phyloP scores from a whole-genome alignment of 768 basidiomycete genomes.

The Pseudohyphozyma bogoriensis region DNA sequence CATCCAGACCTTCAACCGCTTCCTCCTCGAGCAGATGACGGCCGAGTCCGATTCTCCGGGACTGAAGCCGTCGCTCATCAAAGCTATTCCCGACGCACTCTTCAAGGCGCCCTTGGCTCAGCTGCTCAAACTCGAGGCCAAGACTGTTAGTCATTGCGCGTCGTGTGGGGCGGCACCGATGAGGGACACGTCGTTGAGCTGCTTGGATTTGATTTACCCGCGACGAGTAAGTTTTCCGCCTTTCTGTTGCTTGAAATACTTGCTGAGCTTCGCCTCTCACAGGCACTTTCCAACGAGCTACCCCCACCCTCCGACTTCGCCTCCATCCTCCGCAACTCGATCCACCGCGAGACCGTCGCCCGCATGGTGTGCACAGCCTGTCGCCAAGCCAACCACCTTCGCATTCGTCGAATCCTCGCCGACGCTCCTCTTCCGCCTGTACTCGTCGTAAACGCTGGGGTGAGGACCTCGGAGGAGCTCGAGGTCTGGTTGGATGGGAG shows the following conservation, averaged over 20 bases:
- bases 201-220: constrained; percentile 78
- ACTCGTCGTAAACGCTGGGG: constrained; percentile 73
- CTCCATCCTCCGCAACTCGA: constrained; percentile 59
- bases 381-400: constrained; percentile 63
- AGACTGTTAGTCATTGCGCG: constrained; percentile 62
- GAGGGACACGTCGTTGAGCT: constrained; percentile 69
- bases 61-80: constrained; percentile 28
- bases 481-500: constrained; percentile 62
- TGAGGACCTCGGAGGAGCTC: constrained; percentile 62
- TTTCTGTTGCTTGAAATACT: too few relatives aligned
- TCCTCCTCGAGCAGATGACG: constrained; percentile 73
- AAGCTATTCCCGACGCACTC: constrained; percentile 31
- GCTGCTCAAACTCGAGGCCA: constrained; percentile 67
- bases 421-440: constrained; percentile 61
- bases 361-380: constrained; percentile 79
- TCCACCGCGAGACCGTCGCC: constrained; percentile 70
- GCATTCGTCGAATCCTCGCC: constrained; percentile 56
- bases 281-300: constrained; percentile 37
- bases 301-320: constrained; percentile 49
- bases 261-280: neutral
- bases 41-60: constrained; percentile 54
- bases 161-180: constrained; percentile 60
- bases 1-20: constrained; percentile 92
- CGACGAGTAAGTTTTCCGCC: constrained; percentile 50
- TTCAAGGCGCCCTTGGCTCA: constrained; percentile 65